These are phyloP conservation scores for Amorphotheca resinae DNA, from an alignment of 495 filamentous ascomycete species.

Conservation along the genomic window DNA sequence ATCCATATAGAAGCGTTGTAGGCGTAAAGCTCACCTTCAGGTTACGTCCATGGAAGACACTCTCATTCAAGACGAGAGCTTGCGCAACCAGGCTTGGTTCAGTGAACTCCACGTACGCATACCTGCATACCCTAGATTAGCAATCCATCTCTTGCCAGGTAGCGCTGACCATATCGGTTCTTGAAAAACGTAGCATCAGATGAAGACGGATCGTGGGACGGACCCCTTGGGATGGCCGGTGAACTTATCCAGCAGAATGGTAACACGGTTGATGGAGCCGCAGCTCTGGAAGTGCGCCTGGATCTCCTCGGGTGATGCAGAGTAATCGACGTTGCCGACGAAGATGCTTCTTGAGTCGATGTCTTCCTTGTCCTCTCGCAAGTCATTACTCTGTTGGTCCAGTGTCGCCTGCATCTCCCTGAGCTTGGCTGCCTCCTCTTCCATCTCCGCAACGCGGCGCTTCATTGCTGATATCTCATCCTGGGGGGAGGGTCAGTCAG, in stretches of 20 bases:
- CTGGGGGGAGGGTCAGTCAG: constrained; percentile 25
- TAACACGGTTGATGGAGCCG: constrained; percentile 95
- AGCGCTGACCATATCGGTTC: constrained; percentile 26
- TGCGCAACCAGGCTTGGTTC: constrained; percentile 89
- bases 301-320: constrained; percentile 94
- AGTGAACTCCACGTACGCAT: constrained; percentile 97
- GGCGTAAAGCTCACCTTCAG: constrained; percentile 55
- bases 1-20: constrained; percentile 8
- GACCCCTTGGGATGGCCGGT: constrained; percentile 98
- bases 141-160: constrained; percentile 41
- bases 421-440: constrained; percentile 91
- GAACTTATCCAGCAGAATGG: constrained; percentile 95
- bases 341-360: constrained; percentile 94
- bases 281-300: constrained; percentile 98
- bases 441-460: constrained; percentile 95
- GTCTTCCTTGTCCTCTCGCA: constrained; percentile 89
- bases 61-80: constrained; percentile 92
- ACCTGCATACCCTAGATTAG: constrained; percentile 50
- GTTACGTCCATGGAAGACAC: constrained; percentile 85
- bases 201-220: constrained; percentile 25
- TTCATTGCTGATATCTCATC: constrained; percentile 99
- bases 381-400: constrained; percentile 69
- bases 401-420: constrained; percentile 90
- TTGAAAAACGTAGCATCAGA: constrained; percentile 8
- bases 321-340: constrained; percentile 98